These are phyloP conservation scores for Yamadazyma epiphylla DNA, from an alignment of 1,139 yeast species.

Conservation along the genomic window DNA sequence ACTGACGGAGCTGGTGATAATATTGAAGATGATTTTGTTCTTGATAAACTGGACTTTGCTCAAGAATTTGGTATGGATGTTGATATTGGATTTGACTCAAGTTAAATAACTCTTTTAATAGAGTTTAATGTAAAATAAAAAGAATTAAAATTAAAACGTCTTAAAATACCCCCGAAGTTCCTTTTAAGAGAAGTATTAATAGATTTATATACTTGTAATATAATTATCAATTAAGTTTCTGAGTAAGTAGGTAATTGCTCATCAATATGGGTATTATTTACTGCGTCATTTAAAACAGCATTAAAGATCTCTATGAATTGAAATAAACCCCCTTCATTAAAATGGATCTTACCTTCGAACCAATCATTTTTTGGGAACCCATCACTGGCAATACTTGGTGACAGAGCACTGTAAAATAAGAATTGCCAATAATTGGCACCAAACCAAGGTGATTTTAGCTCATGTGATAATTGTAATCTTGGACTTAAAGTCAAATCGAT, in stretches of 20 bases:
- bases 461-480: conserved; percentile 28
- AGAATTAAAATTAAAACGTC: no score
- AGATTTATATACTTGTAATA: no score
- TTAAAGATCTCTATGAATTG: conserved; percentile 30
- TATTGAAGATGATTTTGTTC: not conserved
- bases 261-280: conserved; percentile 37
- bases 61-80: not conserved
- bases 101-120: no score
- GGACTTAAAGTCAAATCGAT: conserved; percentile 23
- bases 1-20: not conserved
- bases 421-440: conserved; percentile 52
- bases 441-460: conserved; percentile 50
- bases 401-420: conserved; percentile 30
- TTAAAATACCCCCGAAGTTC: no score
- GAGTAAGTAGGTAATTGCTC: conserved; percentile 43
- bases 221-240: no score
- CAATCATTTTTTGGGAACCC: conserved; percentile 41
- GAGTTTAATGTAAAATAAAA: no score
- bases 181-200: no score
- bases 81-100: not conserved
- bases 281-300: conserved; percentile 24
- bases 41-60: not conserved
- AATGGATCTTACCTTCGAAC: conserved; percentile 32
- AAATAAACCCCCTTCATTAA: conserved; percentile 49
- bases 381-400: conserved; percentile 31